Evolutionary conservation across 2,329 filamentous ascomycete species (phyloP).

Genomic region (Apiospora marii): DNA sequence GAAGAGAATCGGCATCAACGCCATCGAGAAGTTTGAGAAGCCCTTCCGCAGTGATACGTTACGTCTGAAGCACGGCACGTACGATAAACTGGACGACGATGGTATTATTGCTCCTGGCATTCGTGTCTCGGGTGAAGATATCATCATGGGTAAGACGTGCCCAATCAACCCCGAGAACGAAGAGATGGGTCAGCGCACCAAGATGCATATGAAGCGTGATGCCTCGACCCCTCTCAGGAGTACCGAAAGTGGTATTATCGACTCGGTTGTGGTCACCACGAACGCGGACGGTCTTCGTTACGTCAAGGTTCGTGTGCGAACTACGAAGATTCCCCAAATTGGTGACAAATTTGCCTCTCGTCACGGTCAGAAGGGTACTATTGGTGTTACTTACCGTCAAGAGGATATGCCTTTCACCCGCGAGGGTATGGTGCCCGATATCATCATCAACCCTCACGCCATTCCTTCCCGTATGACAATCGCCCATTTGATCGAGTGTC

Average conservation of each 20-base stretch:
- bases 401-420: conserved; percentile 99
- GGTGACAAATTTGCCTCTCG: conserved; percentile 99
- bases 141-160: conserved; percentile 98
- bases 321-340: conserved; percentile 97
- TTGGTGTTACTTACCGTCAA: conserved; percentile 96
- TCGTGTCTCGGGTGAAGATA: conserved; percentile 95
- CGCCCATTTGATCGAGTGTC: conserved; percentile 99
- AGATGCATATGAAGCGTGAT: conserved; percentile 90
- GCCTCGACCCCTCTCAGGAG: conserved; percentile 93
- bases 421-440: conserved; percentile 90
- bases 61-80: conserved; percentile 91
- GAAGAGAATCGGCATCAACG: conserved; percentile 92
- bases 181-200: conserved; percentile 91
- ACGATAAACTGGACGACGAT: conserved; percentile 97
- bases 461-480: conserved; percentile 99
- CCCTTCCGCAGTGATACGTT: conserved; percentile 88
- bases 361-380: conserved; percentile 98
- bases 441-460: conserved; percentile 99
- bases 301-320: conserved; percentile 96
- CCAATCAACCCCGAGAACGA: conserved; percentile 92
- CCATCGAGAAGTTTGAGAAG: conserved; percentile 95
- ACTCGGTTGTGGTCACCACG: conserved; percentile 91
- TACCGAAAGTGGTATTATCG: conserved; percentile 96
- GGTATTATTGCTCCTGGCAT: conserved; percentile 94
- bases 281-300: conserved; percentile 94